Evolutionary conservation across 352 stramenopile species (phyloP), one percentile per base, ranked within the genome.

Genomic region (Phytopythium boreale): DNA sequence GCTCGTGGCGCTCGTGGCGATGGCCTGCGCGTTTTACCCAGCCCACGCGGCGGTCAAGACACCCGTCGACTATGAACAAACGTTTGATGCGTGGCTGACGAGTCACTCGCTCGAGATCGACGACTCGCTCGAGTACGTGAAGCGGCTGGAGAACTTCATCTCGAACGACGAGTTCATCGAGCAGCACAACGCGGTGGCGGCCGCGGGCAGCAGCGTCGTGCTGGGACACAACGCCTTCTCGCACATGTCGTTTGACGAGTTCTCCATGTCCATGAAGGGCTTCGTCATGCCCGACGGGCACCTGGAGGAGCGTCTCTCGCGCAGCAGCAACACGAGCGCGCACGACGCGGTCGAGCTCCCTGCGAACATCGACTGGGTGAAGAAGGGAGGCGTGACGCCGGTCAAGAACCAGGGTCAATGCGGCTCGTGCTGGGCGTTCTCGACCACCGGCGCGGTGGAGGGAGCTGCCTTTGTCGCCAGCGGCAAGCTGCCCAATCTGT

Each of bases 351-450:
- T 73, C 41, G 56, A 92, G 6, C 68, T 95, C 15, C 88, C 94
- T 1, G 74, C 91, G 2, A 69, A 78, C n/a, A 74, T 98, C 26
- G 95, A 99, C 79, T 99, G 98, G 98, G 69, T 87, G 51, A 63
- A 72, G 12, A 92, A 98, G 70, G 97, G 97, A 53, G 94, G 79
- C 58, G 94, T 99, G 17, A 98, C 88, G 6, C 72, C 83, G 20
- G 78, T 99, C 37, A 97, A 98, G 70, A 97, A 97, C 62, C 96
- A 99, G 76, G 91, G 90, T 17, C 86, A 89, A 63, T 99, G 96
- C 67, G 96, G 96, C 26, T 98, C 96, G 41, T 99, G 96, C 81
- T 99, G 96, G 96, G 94, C 96, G 12, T 98, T 98, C 64, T 98
- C 96, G 8, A 95, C 98, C 7, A 99, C 97, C 9, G 98, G 97